Conservation (phyloP, 148 eudicot genomes). For the Rhododendron henanense region DNA sequence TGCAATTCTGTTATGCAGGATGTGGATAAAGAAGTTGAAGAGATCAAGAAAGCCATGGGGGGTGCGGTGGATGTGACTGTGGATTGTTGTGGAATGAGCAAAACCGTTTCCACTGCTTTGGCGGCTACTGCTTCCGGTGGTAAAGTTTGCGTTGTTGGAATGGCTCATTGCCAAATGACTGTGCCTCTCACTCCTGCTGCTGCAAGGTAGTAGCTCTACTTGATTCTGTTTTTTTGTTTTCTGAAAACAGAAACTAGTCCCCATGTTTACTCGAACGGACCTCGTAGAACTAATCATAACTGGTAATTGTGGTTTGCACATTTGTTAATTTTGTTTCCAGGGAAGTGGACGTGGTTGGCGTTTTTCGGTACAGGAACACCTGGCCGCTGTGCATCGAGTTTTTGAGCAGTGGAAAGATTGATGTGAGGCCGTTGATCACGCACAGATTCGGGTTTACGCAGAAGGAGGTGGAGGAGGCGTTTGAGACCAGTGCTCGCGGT, state of each 20-base stretch:
- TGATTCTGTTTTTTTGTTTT: too few species aligned
- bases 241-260: too few species aligned
- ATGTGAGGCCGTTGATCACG: constrained; percentile 82
- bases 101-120: constrained; percentile 81
- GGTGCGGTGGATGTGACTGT: constrained; percentile 53
- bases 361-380: constrained; percentile 81
- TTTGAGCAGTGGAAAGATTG: constrained; percentile 73
- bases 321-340: constrained; percentile 20
- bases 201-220: constrained; percentile 45
- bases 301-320: neutral
- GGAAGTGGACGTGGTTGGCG: constrained; percentile 78
- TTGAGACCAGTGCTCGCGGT: constrained; percentile 79
- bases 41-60: constrained; percentile 61
- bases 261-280: too few species aligned
- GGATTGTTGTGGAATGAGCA: constrained; percentile 82
- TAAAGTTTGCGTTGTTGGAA: constrained; percentile 80
- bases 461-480: constrained; percentile 76
- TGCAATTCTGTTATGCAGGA: constrained; percentile 31
- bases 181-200: constrained; percentile 86
- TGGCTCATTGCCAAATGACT: constrained; percentile 75
- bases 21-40: constrained; percentile 42
- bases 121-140: constrained; percentile 72
- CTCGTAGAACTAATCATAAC: neutral
- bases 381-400: constrained; percentile 88
- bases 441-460: constrained; percentile 82